phyloP scores from a whole-genome alignment of 2,329 filamentous ascomycete genomes.

The Clarireedia sp. region DNA sequence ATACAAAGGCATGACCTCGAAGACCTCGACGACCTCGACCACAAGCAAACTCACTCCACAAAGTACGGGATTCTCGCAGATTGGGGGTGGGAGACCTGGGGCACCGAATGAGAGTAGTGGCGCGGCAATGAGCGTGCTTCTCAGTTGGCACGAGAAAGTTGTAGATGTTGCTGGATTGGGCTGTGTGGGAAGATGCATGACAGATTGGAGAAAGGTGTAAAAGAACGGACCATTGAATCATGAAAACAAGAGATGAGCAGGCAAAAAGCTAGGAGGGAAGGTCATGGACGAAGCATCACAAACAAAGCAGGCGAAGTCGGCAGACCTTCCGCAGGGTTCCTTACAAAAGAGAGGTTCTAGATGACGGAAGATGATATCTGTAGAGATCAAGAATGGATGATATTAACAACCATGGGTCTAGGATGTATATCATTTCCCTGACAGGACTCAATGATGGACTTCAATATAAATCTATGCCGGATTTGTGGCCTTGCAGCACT shows the following conservation, averaged over 20 bases:
- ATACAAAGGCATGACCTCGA: conserved; percentile 78
- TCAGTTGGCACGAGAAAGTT: conserved; percentile 99
- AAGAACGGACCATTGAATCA: not conserved
- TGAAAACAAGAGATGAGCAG: not conserved
- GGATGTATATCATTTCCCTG: not conserved
- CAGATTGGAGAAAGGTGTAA: conserved; percentile 85
- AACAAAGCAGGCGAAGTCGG: not conserved
- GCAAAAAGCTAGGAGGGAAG: not conserved
- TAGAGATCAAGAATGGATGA: not conserved
- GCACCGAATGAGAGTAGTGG: conserved; percentile 60
- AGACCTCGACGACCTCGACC: conserved; percentile 23
- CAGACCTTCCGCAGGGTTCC: not conserved
- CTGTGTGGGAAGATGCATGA: conserved; percentile 90
- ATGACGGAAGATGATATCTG: not conserved
- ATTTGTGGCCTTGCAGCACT: not conserved
- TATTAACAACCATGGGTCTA: not conserved
- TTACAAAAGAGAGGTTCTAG: not conserved
- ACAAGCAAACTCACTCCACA: conserved; percentile 55
- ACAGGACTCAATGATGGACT: not conserved
- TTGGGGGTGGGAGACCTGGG: conserved; percentile 45
- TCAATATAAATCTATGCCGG: not conserved
- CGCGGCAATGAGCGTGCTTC: conserved; percentile 87
- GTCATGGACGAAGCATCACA: not conserved
- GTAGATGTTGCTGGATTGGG: conserved; percentile 89
- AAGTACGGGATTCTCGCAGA: conserved; percentile 77